phyloP scores from a whole-genome alignment of 306 rosid genomes.

The Casuarina glauca region DNA sequence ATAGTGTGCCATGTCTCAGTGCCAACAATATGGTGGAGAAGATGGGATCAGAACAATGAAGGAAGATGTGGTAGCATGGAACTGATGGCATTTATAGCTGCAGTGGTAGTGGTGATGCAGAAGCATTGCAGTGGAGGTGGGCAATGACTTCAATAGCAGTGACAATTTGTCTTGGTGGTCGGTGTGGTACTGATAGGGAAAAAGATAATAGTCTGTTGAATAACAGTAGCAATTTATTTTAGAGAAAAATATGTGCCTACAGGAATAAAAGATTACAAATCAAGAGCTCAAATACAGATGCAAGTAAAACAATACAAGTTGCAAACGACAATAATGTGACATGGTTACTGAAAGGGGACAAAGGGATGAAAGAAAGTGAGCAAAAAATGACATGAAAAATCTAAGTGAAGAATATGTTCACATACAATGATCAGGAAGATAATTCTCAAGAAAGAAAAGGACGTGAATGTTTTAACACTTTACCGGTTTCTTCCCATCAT shows the following conservation, averaged over 20 bases:
- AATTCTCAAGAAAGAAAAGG: background rate
- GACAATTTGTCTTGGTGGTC: background rate
- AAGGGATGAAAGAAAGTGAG: background rate
- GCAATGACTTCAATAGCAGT: background rate
- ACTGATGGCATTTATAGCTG: background rate
- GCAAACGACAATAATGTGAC: background rate
- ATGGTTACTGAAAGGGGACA: background rate
- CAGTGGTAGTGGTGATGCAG: background rate
- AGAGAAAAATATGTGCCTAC: background rate
- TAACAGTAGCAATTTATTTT: background rate
- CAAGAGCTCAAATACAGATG: background rate
- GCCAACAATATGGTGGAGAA: background rate
- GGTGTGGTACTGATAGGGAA: background rate
- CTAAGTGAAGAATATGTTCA: slow-evolving; percentile 15
- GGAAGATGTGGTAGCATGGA: background rate
- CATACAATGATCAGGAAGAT: slow-evolving; percentile 12
- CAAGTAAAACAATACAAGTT: background rate
- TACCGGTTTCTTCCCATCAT: slow-evolving; percentile 93
- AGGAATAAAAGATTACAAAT: background rate
- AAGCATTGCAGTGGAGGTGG: background rate
- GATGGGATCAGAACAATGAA: background rate
- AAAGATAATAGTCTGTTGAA: background rate
- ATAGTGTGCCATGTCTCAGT: background rate
- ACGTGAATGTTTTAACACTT: slow-evolving; percentile 4
- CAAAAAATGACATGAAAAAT: slow-evolving; percentile 6